phyloP scores from a whole-genome alignment of 2,329 filamentous ascomycete species.

The Exophiala calicioides region DNA sequence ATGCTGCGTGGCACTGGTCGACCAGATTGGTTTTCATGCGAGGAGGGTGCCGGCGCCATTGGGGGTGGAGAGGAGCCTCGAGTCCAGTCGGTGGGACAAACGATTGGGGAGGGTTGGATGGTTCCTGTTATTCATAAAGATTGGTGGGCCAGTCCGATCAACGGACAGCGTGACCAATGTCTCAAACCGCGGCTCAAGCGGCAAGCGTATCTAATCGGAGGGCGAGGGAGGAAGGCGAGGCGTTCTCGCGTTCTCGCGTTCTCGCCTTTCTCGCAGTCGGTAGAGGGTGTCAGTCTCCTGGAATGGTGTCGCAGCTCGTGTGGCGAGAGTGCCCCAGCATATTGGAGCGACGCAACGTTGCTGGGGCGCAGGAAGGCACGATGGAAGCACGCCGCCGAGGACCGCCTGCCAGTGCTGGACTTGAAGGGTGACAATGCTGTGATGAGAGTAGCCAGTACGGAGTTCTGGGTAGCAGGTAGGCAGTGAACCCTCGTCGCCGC shows the following conservation, averaged over 20 bases:
- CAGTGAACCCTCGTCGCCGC: too few relatives aligned
- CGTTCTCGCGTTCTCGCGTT: too few relatives aligned
- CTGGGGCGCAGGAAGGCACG: slow-evolving; percentile 16
- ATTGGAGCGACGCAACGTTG: slow-evolving; percentile 19
- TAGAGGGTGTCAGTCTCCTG: slow-evolving; percentile 24
- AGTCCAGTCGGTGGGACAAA: slow-evolving; percentile 3
- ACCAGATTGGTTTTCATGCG: slow-evolving; percentile 10
- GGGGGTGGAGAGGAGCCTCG: slow-evolving; percentile 4
- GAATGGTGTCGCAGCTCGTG: slow-evolving; percentile 21
- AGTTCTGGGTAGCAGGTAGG: too few relatives aligned
- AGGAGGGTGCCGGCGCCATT: slow-evolving; percentile 22
- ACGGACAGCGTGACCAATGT: slow-evolving; percentile 7
- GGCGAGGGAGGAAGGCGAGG: slow-evolving; percentile 2
- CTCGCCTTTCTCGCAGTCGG: neutral
- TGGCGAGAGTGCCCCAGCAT: slow-evolving; percentile 22
- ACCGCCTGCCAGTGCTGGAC: too few relatives aligned
- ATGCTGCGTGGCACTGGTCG: slow-evolving; percentile 20
- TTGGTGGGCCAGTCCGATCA: slow-evolving; percentile 8
- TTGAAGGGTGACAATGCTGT: too few relatives aligned
- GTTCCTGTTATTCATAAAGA: slow-evolving; percentile 17
- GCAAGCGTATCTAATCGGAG: slow-evolving; percentile 5
- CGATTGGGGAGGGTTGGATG: neutral
- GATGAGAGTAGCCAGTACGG: too few relatives aligned
- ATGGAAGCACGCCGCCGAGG: neutral
- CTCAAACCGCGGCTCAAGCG: slow-evolving; percentile 9